Evolutionary conservation across 2,329 filamentous ascomycete species (phyloP), one percentile per base, ranked within the genome.

Genomic region (Botrytis aclada): DNA sequence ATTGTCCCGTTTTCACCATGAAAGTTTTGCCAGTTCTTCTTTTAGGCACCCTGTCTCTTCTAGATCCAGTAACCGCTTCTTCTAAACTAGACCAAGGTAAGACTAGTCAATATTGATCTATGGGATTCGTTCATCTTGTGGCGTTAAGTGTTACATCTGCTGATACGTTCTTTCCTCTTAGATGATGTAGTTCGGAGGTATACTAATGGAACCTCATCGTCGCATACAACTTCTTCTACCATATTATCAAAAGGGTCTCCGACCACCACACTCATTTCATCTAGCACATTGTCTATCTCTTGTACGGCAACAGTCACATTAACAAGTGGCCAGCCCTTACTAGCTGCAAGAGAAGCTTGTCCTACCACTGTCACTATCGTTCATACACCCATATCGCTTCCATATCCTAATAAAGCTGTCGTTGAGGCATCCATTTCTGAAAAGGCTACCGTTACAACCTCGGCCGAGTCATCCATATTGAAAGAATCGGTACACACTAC

Each of bases 1-100:
- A 56, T 71, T 51, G 39, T 51, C 29, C 47, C 45, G 58, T 73
- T 67, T 72, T 74, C 74, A 76, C 71, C 56, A 78, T 78, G 77
- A 74, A 75, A 67, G n/a, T 70, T 62, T 70, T 72, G 12, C 65
- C 66, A 51, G 66, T 37, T 62, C 58, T 77, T 41, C 37, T 76
- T 29, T 25, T 61, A 29, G 74, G 75, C 60, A 74, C 74, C 56
- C 61, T 76, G 71, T 71, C 74, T 62, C 75, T 78, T 58, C 63
- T 75, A 51, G 73, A 74, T 71, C 73, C 69, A 63, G 76, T 74
- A 69, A 73, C 69, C 34, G 72, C 74, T 34, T 34, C 45, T 61
- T 41, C 54, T 18, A 62, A 69, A 51, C 54, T 69, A 47, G 16
- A 61, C 39, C 70, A 69, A 69, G 70, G 70, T 72, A 60, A 69